Conservation (phyloP, 2,329 filamentous ascomycete genomes). For the Monilinia fructigena region DNA sequence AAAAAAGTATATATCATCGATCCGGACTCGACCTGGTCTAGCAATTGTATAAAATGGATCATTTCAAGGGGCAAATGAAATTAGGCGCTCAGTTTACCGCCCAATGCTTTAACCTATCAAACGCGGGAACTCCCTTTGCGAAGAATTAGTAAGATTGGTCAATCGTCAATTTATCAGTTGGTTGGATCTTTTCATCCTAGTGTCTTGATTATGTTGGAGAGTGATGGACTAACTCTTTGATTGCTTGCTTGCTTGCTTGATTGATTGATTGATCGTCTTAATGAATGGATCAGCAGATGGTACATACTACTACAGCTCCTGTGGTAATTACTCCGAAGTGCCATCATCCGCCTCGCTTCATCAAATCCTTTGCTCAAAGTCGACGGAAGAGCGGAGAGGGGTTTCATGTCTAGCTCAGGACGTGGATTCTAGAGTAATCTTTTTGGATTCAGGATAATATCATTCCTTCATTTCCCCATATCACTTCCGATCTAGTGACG, state of each 20-base stretch:
- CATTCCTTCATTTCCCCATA: no score
- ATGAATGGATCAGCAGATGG: not conserved
- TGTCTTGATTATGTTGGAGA: not conserved
- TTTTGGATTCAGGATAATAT: no score
- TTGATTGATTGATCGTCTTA: not conserved
- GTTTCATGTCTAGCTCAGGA: no score
- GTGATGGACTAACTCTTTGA: no score
- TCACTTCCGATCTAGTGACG: no score
- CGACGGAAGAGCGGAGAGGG: not conserved
- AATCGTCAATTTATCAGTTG: constrained; percentile 2
- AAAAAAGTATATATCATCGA: no score
- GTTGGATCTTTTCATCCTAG: not conserved
- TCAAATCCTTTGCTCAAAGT: no score
- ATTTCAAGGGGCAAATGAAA: constrained; percentile 13
- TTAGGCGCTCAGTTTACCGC: constrained; percentile 23
- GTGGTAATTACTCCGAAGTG: not conserved
- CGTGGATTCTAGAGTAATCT: no score
- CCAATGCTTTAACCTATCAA: constrained; percentile 16
- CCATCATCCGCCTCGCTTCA: not conserved
- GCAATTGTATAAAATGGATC: not conserved
- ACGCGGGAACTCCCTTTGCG: not conserved
- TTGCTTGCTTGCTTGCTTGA: no score
- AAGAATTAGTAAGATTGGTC: not conserved
- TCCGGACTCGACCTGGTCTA: not conserved
- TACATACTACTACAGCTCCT: not conserved